Conservation (phyloP, 306 rosid genomes). For the Clitoria ternatea region DNA sequence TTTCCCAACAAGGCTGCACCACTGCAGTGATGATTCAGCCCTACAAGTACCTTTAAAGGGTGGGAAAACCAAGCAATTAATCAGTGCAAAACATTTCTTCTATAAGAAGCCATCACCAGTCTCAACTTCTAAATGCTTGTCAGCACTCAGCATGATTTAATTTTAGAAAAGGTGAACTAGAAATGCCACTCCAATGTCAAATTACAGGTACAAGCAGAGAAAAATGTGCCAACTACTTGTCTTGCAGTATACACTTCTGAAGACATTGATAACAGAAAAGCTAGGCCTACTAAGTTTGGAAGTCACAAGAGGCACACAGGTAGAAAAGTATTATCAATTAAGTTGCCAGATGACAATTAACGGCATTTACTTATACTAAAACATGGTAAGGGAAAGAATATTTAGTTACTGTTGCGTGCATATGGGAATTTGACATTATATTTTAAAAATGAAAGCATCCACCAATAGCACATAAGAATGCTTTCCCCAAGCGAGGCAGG, state of each 20-base stretch:
- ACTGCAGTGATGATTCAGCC: background rate
- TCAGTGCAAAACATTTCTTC: background rate
- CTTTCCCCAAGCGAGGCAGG: background rate
- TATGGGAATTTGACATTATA: background rate
- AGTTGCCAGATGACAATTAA: background rate
- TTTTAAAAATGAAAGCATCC: too few relatives aligned
- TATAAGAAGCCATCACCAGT: background rate
- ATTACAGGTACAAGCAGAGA: conserved; percentile 1
- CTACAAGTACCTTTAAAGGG: background rate
- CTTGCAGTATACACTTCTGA: background rate
- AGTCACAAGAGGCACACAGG: background rate
- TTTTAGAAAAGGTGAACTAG: background rate
- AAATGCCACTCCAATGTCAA: background rate
- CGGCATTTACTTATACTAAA: background rate
- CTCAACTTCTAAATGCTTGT: background rate
- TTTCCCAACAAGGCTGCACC: background rate
- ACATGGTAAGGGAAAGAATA: background rate
- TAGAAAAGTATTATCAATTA: background rate
- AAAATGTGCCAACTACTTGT: too few relatives aligned
- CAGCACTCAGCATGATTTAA: background rate
- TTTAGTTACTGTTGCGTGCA: background rate
- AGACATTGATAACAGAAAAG: background rate
- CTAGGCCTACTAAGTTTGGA: background rate
- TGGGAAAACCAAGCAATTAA: background rate
- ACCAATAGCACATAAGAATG: too few relatives aligned